Percentiles rank a stretch among this genome's conserved stretches.
phyloP scores from a whole-genome alignment of 805 yeast species.

The Metschnikowia sp. region DNA sequence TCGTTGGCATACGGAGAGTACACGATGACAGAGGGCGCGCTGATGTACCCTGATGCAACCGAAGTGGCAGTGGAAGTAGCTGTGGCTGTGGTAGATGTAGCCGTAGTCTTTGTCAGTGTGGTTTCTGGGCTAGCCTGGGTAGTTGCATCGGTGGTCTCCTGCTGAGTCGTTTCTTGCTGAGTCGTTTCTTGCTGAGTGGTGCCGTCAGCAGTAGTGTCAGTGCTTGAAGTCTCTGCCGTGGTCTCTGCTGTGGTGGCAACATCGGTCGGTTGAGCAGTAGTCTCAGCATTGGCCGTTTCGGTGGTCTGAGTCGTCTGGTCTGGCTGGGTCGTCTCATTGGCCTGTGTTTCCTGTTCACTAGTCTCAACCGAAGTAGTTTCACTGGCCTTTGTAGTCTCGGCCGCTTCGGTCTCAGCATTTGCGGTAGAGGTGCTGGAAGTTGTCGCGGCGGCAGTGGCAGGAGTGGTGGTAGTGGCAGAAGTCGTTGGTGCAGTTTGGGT shows the following conservation, averaged over 20 bases:
- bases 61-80: conserved; percentile 12
- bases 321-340: not conserved
- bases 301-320: conserved; percentile 14
- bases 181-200: too few relatives aligned
- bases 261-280: too few relatives aligned
- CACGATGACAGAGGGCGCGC: conserved; percentile 58
- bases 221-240: not conserved
- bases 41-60: conserved; percentile 18
- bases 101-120: conserved; percentile 5
- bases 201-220: not conserved
- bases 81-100: conserved; percentile 14
- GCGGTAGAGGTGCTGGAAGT: conserved; percentile 14
- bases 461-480: conserved; percentile 17
- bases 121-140: not conserved
- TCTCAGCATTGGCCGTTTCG: conserved; percentile 11
- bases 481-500: not conserved
- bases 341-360: too few relatives aligned
- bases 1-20: conserved; percentile 77
- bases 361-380: not conserved
- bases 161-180: too few relatives aligned
- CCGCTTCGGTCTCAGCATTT: not conserved
- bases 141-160: too few relatives aligned
- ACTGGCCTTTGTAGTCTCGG: not conserved
- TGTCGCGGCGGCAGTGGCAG: conserved; percentile 12
- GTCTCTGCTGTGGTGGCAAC: conserved; percentile 11